phyloP scores from a whole-genome alignment of 2,329 filamentous ascomycete genomes.

The Alternaria gansuensis region DNA sequence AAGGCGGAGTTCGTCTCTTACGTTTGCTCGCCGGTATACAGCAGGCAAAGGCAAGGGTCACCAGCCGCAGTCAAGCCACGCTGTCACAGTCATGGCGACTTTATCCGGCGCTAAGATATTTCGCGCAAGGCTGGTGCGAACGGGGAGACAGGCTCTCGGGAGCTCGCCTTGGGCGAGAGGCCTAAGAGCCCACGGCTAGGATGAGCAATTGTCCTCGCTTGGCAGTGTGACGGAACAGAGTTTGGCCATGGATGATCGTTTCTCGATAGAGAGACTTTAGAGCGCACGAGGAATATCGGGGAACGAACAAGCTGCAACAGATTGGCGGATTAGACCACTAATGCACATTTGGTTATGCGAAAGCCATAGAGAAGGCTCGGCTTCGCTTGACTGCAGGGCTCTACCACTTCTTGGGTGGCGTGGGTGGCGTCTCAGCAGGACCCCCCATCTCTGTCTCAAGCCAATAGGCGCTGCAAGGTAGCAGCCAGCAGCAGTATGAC shows the following conservation, averaged over 20 bases:
- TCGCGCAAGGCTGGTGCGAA: constrained; percentile 35
- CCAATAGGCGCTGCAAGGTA: constrained; percentile 19
- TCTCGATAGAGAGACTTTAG: constrained; percentile 36
- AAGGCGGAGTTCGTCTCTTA: constrained; percentile 30
- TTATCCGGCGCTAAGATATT: constrained; percentile 34
- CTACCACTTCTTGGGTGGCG: constrained; percentile 41
- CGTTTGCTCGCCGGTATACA: constrained; percentile 23
- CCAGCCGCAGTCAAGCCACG: constrained; percentile 45
- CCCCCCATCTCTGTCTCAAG: constrained; percentile 31
- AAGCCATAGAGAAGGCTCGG: constrained; percentile 31
- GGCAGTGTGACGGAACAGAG: constrained; percentile 28
- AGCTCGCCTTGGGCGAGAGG: constrained; percentile 28
- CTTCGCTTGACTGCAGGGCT: constrained; percentile 30
- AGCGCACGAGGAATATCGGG: constrained; percentile 39
- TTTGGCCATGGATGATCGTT: constrained; percentile 35
- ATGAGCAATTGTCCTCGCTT: constrained; percentile 25
- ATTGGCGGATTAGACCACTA: constrained; percentile 34
- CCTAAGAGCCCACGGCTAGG: constrained; percentile 33
- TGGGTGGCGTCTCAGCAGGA: constrained; percentile 43
- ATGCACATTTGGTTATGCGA: constrained; percentile 25
- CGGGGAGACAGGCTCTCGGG: constrained; percentile 29
- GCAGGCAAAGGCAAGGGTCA: constrained; percentile 34
- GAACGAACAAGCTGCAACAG: constrained; percentile 31
- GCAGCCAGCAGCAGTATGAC: constrained; percentile 38
- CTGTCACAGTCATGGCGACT: constrained; percentile 35